Conservation (phyloP, 768 basidiomycete genomes). For the Agaricus blazei region DNA sequence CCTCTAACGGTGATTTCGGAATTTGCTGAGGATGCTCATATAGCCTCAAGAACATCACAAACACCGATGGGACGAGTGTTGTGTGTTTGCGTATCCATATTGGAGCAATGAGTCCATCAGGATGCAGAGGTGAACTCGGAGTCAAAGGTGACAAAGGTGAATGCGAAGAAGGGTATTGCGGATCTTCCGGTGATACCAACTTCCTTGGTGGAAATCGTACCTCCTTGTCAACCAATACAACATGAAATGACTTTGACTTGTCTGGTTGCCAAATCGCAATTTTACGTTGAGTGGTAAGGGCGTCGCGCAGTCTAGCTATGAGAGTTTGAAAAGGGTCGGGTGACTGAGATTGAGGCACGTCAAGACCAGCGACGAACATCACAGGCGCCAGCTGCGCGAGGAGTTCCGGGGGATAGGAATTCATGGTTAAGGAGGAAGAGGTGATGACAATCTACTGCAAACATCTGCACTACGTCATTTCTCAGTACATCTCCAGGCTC, state of each 20-base stretch:
- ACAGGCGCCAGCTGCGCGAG: slow-evolving; percentile 86
- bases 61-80: slow-evolving; percentile 85
- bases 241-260: slow-evolving; percentile 70
- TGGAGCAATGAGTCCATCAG: slow-evolving; percentile 94
- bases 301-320: slow-evolving; percentile 57
- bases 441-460: background rate
- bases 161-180: slow-evolving; percentile 54
- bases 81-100: slow-evolving; percentile 98
- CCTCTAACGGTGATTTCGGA: slow-evolving; percentile 49
- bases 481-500: slow-evolving; percentile 88
- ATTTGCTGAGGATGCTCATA: slow-evolving; percentile 56
- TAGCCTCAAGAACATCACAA: slow-evolving; percentile 85
- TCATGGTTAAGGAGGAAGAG: slow-evolving; percentile 46
- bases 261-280: slow-evolving; percentile 70
- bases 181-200: slow-evolving; percentile 53
- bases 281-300: slow-evolving; percentile 58
- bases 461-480: background rate
- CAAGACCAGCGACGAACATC: slow-evolving; percentile 92
- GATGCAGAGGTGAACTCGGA: slow-evolving; percentile 82
- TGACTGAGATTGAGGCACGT: slow-evolving; percentile 26
- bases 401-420: slow-evolving; percentile 88
- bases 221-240: slow-evolving; percentile 79
- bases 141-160: slow-evolving; percentile 94
- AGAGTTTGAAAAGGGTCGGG: slow-evolving; percentile 60
- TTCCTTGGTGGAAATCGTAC: slow-evolving; percentile 88